Evolutionary conservation across 2,329 filamentous ascomycete genomes (phyloP), one percentile per base, ranked within the genome.

Genomic region (Shiraia bambusicola): DNA sequence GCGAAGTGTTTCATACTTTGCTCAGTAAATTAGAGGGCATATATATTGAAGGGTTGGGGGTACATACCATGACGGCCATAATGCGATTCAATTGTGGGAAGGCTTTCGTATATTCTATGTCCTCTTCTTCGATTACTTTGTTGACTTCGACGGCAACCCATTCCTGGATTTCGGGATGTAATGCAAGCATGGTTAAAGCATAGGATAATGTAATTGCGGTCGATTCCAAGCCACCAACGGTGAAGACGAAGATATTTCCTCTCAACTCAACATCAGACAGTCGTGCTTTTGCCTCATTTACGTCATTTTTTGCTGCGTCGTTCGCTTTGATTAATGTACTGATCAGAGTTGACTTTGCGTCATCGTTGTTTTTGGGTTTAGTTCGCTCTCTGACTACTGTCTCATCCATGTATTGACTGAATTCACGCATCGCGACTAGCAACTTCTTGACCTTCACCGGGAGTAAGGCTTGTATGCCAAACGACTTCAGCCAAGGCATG

Each of bases 101-200:
- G 0, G 67, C 50, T 1, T 65, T 56, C 2, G 66, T 58, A 49
- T 81, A 80, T 10, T 46, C 41, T 19, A 14, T 54, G 2, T 54
- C 45, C 2, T 58, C 60, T 3, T 45, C 34, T 2, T 50, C 47
- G 4, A 72, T 22, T 6, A 77, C 56, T 2, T 51, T 32, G 32
- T 71, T 60, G 26, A 79, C 63, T 50, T 81, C 79, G 39, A 75
- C 75, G 7, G 61, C 59, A 3, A 81, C 52, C 76, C 78, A 80
- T 3, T 70, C 67, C 56, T 81, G 78, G 62, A 72, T 73, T 37
- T 75, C 55, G 0, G 75, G 74, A 42, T 76, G 61, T 1, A 67
- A 56, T 1, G 75, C 70, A 0, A 80, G 63, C 4, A 77, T 56
- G 1, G 69, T 66, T n/a, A 79, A 51, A 2, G 74, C 71, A 47